Percentiles rank a stretch among this genome's conserved stretches.
Conservation (phyloP, 2,329 filamentous ascomycete genomes). For the Aphanocladium album region DNA sequence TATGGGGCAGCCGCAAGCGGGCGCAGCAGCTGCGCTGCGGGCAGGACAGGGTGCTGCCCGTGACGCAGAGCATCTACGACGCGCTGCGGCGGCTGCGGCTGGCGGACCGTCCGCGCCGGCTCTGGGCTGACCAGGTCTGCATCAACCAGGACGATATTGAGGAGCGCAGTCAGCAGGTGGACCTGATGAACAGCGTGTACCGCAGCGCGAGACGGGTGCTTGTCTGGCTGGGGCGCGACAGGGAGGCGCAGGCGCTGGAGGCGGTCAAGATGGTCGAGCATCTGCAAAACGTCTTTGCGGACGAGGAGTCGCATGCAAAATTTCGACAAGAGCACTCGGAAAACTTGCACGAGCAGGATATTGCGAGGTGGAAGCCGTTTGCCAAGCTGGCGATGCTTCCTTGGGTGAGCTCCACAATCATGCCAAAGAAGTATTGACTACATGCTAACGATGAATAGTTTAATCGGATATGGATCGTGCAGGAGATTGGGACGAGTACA, state of each 20-base stretch:
- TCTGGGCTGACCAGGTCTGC: conserved; percentile 38
- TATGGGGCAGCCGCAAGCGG: conserved; percentile 5
- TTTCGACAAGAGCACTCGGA: conserved; percentile 28
- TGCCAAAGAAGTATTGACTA: not conserved
- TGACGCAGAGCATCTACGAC: conserved; percentile 20
- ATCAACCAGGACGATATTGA: conserved; percentile 33
- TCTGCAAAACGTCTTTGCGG: conserved; percentile 24
- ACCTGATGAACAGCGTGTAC: conserved; percentile 34
- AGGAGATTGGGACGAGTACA: conserved; percentile 31
- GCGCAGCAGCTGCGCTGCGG: not conserved
- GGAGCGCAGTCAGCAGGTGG: conserved; percentile 33
- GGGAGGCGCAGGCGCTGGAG: conserved; percentile 22
- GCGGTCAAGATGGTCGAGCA: conserved; percentile 25
- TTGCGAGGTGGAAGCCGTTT: conserved; percentile 27
- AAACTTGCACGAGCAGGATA: conserved; percentile 23
- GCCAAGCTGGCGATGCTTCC: conserved; percentile 27
- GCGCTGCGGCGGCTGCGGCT: conserved; percentile 27
- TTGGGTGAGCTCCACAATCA: conserved; percentile 25
- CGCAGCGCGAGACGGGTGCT: conserved; percentile 27
- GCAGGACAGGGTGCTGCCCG: not conserved
- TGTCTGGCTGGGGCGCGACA: conserved; percentile 32
- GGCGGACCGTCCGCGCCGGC: conserved; percentile 20
- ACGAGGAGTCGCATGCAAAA: conserved; percentile 24
- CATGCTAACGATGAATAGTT: conserved; percentile 23
- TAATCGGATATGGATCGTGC: conserved; percentile 32